Conservation (phyloP, 176 grass and related monocot species). For the Phragmites australis region DNA sequence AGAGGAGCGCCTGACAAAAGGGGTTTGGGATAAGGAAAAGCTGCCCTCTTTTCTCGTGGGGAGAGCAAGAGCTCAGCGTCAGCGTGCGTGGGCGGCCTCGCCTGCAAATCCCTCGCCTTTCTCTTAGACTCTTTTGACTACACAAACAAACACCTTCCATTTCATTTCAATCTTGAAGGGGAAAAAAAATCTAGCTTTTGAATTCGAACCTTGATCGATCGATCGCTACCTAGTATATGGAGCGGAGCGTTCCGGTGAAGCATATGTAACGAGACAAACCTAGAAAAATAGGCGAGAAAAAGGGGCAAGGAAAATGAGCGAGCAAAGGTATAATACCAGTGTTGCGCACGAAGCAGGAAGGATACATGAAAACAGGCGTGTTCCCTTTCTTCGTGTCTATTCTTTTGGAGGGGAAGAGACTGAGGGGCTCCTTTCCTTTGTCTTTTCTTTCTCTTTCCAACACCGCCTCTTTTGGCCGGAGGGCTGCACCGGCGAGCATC, state of each 20-base stretch:
- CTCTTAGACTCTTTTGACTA: constrained; percentile 35
- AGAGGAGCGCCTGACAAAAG: constrained; percentile 15
- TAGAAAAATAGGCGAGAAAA: not conserved
- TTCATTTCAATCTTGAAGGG: not conserved
- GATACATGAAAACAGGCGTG: constrained; percentile 46
- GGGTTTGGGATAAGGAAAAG: constrained; percentile 24
- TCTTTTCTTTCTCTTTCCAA: not conserved
- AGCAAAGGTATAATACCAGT: not conserved
- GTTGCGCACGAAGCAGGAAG: not conserved
- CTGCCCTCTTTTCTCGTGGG: constrained; percentile 36
- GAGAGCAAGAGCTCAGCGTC: not conserved
- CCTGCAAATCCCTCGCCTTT: not conserved
- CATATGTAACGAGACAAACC: no score
- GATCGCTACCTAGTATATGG: not conserved
- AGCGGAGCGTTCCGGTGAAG: not conserved
- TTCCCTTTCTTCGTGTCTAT: constrained; percentile 35
- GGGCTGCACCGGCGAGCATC: not conserved
- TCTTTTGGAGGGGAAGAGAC: constrained; percentile 33
- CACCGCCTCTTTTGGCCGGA: not conserved
- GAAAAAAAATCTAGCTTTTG: not conserved
- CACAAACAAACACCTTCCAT: no score
- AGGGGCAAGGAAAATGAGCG: not conserved
- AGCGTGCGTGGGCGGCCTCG: not conserved
- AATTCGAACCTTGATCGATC: not conserved
- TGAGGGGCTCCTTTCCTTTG: no score